These are phyloP conservation scores for Leishmania tropica DNA, from an alignment of 208 protist species.

Conservation along the genomic window DNA sequence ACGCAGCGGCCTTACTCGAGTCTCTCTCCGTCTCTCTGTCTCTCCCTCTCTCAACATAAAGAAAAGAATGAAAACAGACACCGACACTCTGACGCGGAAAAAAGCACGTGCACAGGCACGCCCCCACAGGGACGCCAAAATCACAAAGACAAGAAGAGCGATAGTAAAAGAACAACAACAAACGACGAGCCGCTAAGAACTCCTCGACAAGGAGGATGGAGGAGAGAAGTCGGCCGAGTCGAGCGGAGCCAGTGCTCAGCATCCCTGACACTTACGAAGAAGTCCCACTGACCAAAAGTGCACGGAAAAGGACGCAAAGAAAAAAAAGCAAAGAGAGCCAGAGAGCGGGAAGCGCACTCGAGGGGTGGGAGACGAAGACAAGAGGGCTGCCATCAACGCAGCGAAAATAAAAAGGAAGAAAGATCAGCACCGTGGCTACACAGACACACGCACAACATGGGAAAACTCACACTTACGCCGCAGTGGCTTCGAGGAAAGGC, in stretches of 20 bases:
- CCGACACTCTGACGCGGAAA: not conserved
- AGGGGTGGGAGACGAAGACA: not conserved
- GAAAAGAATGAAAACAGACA: not conserved
- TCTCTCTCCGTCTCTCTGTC: not conserved
- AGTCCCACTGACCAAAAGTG: not conserved
- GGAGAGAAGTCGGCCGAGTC: not conserved
- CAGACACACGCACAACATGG: not conserved
- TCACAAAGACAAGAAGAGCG: constrained; percentile 9
- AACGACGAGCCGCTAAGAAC: not conserved
- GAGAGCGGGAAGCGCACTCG: not conserved
- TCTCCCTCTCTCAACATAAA: not conserved
- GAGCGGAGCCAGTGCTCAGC: not conserved
- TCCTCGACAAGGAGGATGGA: not conserved
- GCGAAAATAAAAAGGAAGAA: not conserved
- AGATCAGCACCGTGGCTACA: not conserved
- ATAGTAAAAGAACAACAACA: constrained; percentile 3
- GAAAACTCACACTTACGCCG: not conserved
- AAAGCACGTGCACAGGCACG: not conserved
- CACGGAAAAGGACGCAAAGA: not conserved
- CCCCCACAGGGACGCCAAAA: not conserved
- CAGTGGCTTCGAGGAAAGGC: not conserved
- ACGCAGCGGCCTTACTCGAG: not conserved
- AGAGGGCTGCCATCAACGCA: not conserved
- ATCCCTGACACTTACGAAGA: not conserved
- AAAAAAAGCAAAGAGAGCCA: not conserved